phyloP scores from a whole-genome alignment of 108 stramenopile species.

The Skeletonema grethae region DNA sequence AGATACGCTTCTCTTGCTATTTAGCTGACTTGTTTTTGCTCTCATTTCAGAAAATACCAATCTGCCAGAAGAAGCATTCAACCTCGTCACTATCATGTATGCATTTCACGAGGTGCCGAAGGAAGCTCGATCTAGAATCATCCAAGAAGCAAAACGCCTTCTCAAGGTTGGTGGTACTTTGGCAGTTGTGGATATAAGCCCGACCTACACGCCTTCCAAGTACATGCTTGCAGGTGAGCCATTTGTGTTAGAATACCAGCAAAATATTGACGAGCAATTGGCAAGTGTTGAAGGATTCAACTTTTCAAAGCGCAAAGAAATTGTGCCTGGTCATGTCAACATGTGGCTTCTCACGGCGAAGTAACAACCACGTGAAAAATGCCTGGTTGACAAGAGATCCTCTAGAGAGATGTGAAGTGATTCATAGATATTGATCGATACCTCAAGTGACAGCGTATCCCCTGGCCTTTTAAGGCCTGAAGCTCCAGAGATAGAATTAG shows the following conservation, averaged over 20 bases:
- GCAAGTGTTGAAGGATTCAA: slow-evolving; percentile 28
- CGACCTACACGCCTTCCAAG: slow-evolving; percentile 57
- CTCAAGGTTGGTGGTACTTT: slow-evolving; percentile 63
- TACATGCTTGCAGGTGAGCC: slow-evolving; percentile 86
- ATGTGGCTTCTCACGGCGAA: slow-evolving; percentile 49
- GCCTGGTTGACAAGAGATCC: too few species aligned
- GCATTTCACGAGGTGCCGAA: slow-evolving; percentile 80
- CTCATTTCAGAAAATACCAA: slow-evolving; percentile 48
- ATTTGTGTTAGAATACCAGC: slow-evolving; percentile 82
- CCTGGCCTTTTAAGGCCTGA: not conserved
- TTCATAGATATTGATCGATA: too few species aligned
- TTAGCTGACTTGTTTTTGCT: not conserved
- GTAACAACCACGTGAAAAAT: not conserved
- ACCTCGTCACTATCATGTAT: slow-evolving; percentile 59
- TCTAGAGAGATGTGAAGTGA: too few species aligned
- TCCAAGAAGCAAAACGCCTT: slow-evolving; percentile 69
- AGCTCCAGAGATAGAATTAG: slow-evolving; percentile 7
- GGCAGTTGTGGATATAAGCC: slow-evolving; percentile 77
- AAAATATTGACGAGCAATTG: slow-evolving; percentile 82
- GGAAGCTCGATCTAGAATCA: slow-evolving; percentile 56
- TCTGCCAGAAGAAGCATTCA: slow-evolving; percentile 53
- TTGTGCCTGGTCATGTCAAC: slow-evolving; percentile 58
- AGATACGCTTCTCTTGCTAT: too few species aligned
- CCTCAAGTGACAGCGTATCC: not conserved
- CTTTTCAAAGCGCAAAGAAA: slow-evolving; percentile 19